Percentiles rank a stretch among this genome's conserved stretches.
These are phyloP conservation scores for Adansonia digitata DNA, from an alignment of 345 rosid species.

Conservation along the genomic window DNA sequence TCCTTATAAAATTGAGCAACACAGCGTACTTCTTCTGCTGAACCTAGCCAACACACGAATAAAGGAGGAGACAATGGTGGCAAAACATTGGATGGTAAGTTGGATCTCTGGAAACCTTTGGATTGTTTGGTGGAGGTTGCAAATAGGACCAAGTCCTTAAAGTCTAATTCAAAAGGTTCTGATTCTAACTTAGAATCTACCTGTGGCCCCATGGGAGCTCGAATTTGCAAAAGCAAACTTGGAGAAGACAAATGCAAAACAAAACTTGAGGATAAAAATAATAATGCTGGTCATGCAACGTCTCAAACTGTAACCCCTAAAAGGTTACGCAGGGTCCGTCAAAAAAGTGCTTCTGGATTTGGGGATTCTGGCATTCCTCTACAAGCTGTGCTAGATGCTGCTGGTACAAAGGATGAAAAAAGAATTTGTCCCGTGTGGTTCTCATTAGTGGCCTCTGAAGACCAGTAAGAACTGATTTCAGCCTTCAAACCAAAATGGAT, in stretches of 20 bases:
- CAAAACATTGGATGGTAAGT: conserved; percentile 58
- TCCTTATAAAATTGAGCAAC: conserved; percentile 9
- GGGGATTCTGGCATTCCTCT: conserved; percentile 53
- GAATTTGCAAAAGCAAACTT: conserved; percentile 37
- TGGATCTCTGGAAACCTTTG: conserved; percentile 89
- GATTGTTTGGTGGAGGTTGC: conserved; percentile 94
- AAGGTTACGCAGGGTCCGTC: conserved; percentile 53
- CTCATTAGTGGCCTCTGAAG: conserved; percentile 81
- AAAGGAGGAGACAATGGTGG: conserved; percentile 38
- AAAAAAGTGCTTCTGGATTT: conserved; percentile 42
- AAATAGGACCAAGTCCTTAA: conserved; percentile 71
- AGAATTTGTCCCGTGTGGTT: conserved; percentile 87
- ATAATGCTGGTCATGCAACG: conserved; percentile 41
- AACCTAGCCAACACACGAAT: conserved; percentile 35
- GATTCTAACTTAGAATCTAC: conserved; percentile 37
- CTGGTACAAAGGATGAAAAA: conserved; percentile 40
- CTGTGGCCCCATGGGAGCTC: conserved; percentile 34
- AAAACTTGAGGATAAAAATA: conserved; percentile 45
- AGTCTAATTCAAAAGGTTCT: conserved; percentile 53
- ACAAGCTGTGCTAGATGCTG: conserved; percentile 51
- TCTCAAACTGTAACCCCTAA: conserved; percentile 52
- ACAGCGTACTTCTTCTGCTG: conserved; percentile 58
- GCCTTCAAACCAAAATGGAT: conserved; percentile 14
- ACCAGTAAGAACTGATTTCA: conserved; percentile 57
- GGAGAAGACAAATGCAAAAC: conserved; percentile 49